phyloP scores from a whole-genome alignment of 2,329 filamentous ascomycete genomes.

The Pseudogymnoascus sp. region DNA sequence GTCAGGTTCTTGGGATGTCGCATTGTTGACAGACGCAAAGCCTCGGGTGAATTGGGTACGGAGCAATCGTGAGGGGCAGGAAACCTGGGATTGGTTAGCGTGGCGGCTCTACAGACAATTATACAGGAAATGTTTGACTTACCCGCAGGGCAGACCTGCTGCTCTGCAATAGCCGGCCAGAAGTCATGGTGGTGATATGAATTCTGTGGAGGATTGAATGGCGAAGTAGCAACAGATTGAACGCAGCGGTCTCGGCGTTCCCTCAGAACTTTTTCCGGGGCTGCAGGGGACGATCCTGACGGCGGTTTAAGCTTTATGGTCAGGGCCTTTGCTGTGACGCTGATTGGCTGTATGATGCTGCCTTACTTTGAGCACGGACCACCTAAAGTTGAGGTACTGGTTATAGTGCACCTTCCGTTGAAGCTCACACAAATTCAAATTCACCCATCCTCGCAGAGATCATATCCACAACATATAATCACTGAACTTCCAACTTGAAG shows the following conservation, averaged over 20 bases:
- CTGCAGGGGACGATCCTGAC: slow-evolving; percentile 5
- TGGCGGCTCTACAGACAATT: slow-evolving; percentile 18
- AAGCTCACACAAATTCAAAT: background rate
- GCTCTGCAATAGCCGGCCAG: slow-evolving; percentile 25
- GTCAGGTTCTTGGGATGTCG: slow-evolving; percentile 22
- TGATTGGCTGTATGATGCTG: background rate
- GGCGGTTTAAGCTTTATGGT: background rate
- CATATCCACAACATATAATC: background rate
- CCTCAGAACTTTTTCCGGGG: background rate
- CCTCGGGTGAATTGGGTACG: slow-evolving; percentile 19
- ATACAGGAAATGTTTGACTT: background rate
- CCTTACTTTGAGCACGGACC: background rate
- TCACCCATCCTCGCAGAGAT: background rate
- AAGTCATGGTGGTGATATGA: slow-evolving; percentile 22
- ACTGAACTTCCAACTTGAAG: background rate
- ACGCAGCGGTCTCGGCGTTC: slow-evolving; percentile 9
- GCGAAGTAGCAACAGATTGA: slow-evolving; percentile 2
- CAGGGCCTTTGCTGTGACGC: background rate
- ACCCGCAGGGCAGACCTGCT: slow-evolving; percentile 28
- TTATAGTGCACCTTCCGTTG: background rate
- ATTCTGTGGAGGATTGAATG: background rate
- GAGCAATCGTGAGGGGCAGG: slow-evolving; percentile 14
- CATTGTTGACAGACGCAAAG: slow-evolving; percentile 24
- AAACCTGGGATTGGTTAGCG: slow-evolving; percentile 15
- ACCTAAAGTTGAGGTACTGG: background rate